Base-by-base conservation (phyloP, 2,329 filamentous ascomycete species). In the Botrytis fabae region DNA sequence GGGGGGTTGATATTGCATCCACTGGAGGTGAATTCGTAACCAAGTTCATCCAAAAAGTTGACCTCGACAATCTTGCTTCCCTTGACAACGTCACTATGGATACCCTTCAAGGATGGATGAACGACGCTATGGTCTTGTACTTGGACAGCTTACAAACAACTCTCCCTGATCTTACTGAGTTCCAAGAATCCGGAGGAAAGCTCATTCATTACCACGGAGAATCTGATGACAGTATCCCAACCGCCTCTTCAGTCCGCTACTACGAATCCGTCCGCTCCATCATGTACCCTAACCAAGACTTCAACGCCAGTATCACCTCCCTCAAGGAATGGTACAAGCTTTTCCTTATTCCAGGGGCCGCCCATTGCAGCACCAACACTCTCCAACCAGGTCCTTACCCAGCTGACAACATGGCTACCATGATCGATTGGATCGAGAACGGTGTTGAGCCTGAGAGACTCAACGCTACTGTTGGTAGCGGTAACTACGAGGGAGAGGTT, bases 391-490 rank as follows among this genome's bases (percentile, higher is more conserved):
- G 74, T 4, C 75, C 76, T 9, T 77, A 70, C 61, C 76, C 75
- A n/a, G 85, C 89, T 75, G 89, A 89, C 7, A 90, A 93, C 60
- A 89, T 92, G 80, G 88, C 90, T 3, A 92, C 90, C 3, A 89
- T 90, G 28, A 92, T 93, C 78, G 89, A 93, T 78, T 92, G 86
- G 77, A 83, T 93, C 18, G 87, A 86, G 75, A 92, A 92, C 75
- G 91, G 80, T 25, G 75, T 81, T 38, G 77, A 75, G 74, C 83
- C 83, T 1, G 62, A 69, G 9, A 79, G 78, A 3, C 80, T 84
- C n/a, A 84, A 84, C 75, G 81, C 82, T 18, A 83, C 82, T 44
- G 82, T 70, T 78, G 20, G 18, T 14, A 48, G 77, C 2, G 82
- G 81, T 20, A 71, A 74, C 25, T 77, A 81, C 69, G 72, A 73